Evolutionary conservation across 1,139 yeast genomes (phyloP).

Genomic region (Tardiomyces digboiensis): DNA sequence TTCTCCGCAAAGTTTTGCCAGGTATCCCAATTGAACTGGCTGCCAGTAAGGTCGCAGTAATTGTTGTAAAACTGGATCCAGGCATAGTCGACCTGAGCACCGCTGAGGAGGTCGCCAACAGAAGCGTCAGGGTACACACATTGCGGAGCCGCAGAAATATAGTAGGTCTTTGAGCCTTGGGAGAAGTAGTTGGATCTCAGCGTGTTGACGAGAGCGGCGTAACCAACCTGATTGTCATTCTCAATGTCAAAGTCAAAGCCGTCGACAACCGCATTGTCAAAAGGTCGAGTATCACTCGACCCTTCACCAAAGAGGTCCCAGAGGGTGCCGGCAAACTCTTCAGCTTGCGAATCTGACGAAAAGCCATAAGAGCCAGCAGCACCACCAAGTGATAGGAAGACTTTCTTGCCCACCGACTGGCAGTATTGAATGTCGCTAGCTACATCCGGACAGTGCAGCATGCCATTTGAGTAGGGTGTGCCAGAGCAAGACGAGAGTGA

Average conservation of each 20-base stretch:
- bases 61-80: constrained; percentile 93
- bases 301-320: constrained; percentile 91
- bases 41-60: constrained; percentile 47
- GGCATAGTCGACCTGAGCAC: constrained; percentile 69
- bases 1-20: constrained; percentile 64
- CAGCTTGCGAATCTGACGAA: constrained; percentile 49
- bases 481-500: constrained; percentile 57
- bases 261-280: constrained; percentile 57
- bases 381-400: constrained; percentile 82
- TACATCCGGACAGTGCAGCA: constrained; percentile 27
- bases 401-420: constrained; percentile 68
- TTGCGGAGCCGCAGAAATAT: constrained; percentile 91
- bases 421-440: constrained; percentile 73
- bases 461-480: constrained; percentile 19
- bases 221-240: constrained; percentile 41
- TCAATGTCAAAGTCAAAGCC: constrained; percentile 73
- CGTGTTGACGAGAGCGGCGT: constrained; percentile 39
- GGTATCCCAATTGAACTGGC: constrained; percentile 67
- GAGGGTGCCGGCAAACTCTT: constrained; percentile 57
- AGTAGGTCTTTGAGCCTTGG: constrained; percentile 41
- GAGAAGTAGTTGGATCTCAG: constrained; percentile 46
- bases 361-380: constrained; percentile 77
- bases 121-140: constrained; percentile 89
- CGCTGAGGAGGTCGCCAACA: constrained; percentile 55
- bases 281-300: constrained; percentile 53